Conservation (phyloP, 2,329 filamentous ascomycete genomes). For the Fusarium buharicum region DNA sequence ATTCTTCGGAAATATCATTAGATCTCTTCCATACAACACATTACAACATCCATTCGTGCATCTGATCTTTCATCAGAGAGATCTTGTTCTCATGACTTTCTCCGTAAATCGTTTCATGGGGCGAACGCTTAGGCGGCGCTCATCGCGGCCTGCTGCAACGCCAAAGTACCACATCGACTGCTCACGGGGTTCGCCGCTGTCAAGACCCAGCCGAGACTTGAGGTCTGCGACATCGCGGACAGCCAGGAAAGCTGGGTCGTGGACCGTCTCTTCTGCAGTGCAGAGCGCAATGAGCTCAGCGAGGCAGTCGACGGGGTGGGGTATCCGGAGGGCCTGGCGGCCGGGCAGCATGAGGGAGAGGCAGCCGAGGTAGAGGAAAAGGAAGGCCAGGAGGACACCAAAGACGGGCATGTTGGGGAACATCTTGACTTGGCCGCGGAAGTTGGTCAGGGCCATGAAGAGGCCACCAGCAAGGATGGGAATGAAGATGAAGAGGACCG, state of each 20-base stretch:
- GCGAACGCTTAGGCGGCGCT: conserved; percentile 57
- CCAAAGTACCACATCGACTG: conserved; percentile 66
- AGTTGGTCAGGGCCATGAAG: conserved; percentile 76
- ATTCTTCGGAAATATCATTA: background rate
- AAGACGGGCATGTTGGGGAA: conserved; percentile 79
- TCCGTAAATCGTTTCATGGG: conserved; percentile 59
- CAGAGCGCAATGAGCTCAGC: conserved; percentile 83
- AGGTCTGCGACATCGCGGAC: conserved; percentile 75
- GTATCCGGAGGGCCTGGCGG: conserved; percentile 71
- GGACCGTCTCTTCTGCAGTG: conserved; percentile 75
- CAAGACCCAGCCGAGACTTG: conserved; percentile 72
- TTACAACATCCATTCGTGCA: conserved; percentile 27
- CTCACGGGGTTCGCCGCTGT: conserved; percentile 54
- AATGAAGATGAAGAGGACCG: conserved; percentile 68
- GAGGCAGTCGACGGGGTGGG: conserved; percentile 77
- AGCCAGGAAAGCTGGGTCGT: conserved; percentile 77
- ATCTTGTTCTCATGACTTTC: conserved; percentile 47
- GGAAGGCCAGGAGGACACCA: conserved; percentile 76
- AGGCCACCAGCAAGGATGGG: conserved; percentile 75
- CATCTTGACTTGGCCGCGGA: conserved; percentile 66
- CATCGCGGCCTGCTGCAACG: conserved; percentile 53
- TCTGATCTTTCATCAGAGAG: conserved; percentile 41
- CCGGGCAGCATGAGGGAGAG: conserved; percentile 70
- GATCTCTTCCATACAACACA: conserved; percentile 18
- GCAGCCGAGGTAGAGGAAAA: conserved; percentile 74